Evolutionary conservation across 306 rosid species (phyloP).

Genomic region (Psophocarpus tetragonolobus): DNA sequence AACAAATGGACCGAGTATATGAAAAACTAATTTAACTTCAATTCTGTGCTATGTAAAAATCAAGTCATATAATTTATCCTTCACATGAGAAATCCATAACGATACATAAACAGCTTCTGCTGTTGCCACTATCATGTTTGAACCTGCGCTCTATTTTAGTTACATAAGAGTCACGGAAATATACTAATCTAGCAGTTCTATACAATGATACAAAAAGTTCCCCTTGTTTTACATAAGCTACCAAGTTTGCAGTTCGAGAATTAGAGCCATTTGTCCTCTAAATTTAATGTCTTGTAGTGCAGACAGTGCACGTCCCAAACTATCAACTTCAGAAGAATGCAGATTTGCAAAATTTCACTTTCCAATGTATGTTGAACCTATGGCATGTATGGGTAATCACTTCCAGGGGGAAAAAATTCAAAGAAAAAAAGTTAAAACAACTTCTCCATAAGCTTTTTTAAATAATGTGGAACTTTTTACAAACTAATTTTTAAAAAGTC

Average conservation of each 20-base stretch:
- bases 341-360: neutral
- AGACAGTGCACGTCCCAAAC: neutral
- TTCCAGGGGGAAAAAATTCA: no score
- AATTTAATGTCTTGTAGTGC: neutral
- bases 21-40: neutral
- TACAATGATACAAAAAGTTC: neutral
- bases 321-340: neutral
- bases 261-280: neutral
- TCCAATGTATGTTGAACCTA: neutral
- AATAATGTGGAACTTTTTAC: no score
- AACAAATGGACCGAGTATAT: neutral
- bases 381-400: no score
- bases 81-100: neutral
- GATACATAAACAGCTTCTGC: neutral
- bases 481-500: no score
- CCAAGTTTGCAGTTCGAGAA: neutral
- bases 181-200: neutral
- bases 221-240: neutral
- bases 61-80: neutral
- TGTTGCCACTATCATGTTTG: neutral
- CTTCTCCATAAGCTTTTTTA: no score
- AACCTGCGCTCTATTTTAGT: neutral
- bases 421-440: no score
- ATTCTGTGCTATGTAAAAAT: neutral
- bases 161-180: neutral